Base-by-base conservation (phyloP, 2,329 filamentous ascomycete genomes). In the Trichoderma harzianum region DNA sequence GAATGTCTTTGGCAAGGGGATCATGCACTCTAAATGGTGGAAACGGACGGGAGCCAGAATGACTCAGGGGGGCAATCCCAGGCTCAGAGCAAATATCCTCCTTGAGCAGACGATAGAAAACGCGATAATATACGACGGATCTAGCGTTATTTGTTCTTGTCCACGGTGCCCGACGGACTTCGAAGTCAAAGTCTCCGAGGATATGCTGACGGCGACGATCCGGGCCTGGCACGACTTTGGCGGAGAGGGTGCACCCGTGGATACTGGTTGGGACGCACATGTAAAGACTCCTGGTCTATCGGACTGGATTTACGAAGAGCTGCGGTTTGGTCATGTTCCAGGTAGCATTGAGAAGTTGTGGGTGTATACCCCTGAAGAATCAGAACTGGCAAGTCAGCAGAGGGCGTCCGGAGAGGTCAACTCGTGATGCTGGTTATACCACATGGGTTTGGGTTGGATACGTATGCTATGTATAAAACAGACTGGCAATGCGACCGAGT, bases 171-270 rank as follows among this genome's bases (percentile, higher is more conserved):
- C 34, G 36, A 63, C 60, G 10, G 60, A 63, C 30, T 63, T 3
- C 34, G 21, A 1, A 0, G 39, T 63, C 12, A 12, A 5, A n/a
- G 16, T 63, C n/a, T 63, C 60, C 7, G 14, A 0, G 18, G 28
- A 21, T 34, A 3, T 16, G 21, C 18, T 8, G 11, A 39, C 4
- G 21, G 34, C 21, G 34, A 63, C 21, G 12, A 43, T 63, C 21
- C 34, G n/a, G 24, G 60, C 60, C 26, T 63, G 60, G 60, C 60
- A 63, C 34, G 30, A 63, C 24, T 63, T 63, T 63, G 60, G 34
- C 30, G 8, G 16, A 26, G 60, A 63, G 26, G 39, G 61, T 11
- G n/a, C 62, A 7, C 39, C 39, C 14, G n/a, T 32, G 62, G 62
- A 51, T 10, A 16, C 16, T 21, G 24, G 39, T 11, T 65, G 28